A percentile compares a stretch with the other conserved stretches of the same genome.
These are phyloP conservation scores for Ophiocordyceps polyrhachis-furcata DNA, from an alignment of 2,329 filamentous ascomycete genomes.

Conservation along the genomic window DNA sequence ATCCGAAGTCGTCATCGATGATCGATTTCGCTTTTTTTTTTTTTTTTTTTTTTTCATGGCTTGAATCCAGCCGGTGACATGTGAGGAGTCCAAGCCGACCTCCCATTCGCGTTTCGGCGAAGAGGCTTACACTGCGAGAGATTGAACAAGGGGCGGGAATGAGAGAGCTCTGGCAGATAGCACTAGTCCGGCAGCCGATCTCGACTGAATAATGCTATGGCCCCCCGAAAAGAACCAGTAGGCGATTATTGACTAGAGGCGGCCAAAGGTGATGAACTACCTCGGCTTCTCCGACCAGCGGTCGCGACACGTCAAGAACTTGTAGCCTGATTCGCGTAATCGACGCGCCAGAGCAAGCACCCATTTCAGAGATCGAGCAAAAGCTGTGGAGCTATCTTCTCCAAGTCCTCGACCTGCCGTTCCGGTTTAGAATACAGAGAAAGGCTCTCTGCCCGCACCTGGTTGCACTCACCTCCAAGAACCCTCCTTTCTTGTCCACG, in stretches of 20 bases:
- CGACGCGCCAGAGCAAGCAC: neutral
- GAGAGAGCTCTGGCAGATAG: neutral
- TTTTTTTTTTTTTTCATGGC: no score
- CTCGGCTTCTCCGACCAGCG: neutral
- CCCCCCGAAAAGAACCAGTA: neutral
- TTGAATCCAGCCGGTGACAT: neutral
- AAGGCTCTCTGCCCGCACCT: neutral
- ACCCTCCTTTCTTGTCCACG: slow-evolving; percentile 49
- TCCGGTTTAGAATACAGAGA: neutral
- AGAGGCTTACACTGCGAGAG: neutral
- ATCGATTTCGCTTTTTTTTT: no score
- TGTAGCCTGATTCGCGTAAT: neutral
- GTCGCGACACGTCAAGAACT: neutral
- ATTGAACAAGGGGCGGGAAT: neutral
- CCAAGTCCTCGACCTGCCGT: slow-evolving; percentile 62
- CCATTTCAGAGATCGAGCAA: slow-evolving; percentile 60
- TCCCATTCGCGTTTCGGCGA: neutral
- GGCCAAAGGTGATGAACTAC: neutral
- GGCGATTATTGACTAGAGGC: neutral
- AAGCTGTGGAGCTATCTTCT: slow-evolving; percentile 71
- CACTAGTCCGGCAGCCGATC: neutral
- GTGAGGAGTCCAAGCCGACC: neutral
- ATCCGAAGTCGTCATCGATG: neutral
- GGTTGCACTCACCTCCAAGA: slow-evolving; percentile 46
- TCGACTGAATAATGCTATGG: neutral